Conservation (phyloP, 1,139 yeast genomes). For the Schizosaccharomyces versatilis region DNA sequence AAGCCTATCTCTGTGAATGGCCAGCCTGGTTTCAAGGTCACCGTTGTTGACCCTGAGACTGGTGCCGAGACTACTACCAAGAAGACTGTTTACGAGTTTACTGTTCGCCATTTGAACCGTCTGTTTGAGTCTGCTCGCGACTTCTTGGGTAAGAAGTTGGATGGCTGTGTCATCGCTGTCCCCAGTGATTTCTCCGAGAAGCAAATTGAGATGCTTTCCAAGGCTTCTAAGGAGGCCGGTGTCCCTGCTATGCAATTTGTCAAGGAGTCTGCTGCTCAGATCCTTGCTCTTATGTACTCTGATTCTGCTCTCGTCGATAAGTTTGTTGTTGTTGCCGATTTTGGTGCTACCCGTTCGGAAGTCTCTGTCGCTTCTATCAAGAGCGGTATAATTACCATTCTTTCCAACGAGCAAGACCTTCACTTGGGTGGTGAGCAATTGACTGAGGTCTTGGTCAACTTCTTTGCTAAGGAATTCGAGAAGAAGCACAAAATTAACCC, state of each 20-base stretch:
- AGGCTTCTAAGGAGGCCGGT: slow-evolving; percentile 49
- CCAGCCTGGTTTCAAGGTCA: slow-evolving; percentile 36
- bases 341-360: slow-evolving; percentile 91
- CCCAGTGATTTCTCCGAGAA: slow-evolving; percentile 69
- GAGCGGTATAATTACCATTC: slow-evolving; percentile 77
- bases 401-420: slow-evolving; percentile 67
- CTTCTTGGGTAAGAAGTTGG: slow-evolving; percentile 60
- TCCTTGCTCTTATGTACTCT: slow-evolving; percentile 32
- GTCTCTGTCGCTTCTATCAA: slow-evolving; percentile 85
- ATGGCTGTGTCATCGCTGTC: slow-evolving; percentile 70
- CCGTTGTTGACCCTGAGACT: slow-evolving; percentile 23
- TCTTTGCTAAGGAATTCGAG: slow-evolving; percentile 80
- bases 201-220: slow-evolving; percentile 44
- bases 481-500: slow-evolving; percentile 72
- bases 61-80: slow-evolving; percentile 23
- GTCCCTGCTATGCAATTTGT: slow-evolving; percentile 67
- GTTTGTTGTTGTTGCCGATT: slow-evolving; percentile 78
- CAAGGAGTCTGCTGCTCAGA: slow-evolving; percentile 83
- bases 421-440: slow-evolving; percentile 73
- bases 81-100: slow-evolving; percentile 52
- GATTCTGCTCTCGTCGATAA: slow-evolving; percentile 46
- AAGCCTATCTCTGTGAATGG: slow-evolving; percentile 55
- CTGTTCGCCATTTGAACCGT: slow-evolving; percentile 64
- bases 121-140: slow-evolving; percentile 79
- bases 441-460: slow-evolving; percentile 61